Conservation (phyloP, 441 rosid species). For the Erysimum pusillum region DNA sequence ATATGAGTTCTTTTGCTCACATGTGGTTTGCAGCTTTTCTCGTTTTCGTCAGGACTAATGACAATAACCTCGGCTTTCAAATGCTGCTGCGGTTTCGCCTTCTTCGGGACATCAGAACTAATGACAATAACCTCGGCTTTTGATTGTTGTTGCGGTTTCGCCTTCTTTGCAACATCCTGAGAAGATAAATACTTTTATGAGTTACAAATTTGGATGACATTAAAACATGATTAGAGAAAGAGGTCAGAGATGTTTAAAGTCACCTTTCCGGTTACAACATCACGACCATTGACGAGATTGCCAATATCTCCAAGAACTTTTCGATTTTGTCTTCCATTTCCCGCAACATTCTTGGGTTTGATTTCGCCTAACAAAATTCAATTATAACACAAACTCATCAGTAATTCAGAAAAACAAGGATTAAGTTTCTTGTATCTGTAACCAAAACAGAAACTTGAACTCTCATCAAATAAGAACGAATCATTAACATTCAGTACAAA, state of each 20-base stretch:
- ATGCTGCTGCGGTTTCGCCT: slow-evolving; percentile 16
- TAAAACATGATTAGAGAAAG: neutral
- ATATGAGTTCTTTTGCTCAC: slow-evolving; percentile 39
- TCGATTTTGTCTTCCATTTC: slow-evolving; percentile 51
- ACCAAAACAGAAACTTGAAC: neutral
- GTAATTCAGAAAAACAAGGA: too few relatives aligned
- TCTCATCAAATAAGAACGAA: slow-evolving; percentile 1
- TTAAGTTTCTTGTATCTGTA: neutral
- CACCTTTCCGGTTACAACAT: slow-evolving; percentile 48
- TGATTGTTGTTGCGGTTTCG: slow-evolving; percentile 14
- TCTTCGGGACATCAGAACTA: slow-evolving; percentile 40
- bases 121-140: slow-evolving; percentile 17
- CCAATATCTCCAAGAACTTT: slow-evolving; percentile 68
- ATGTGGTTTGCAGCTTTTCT: slow-evolving; percentile 40
- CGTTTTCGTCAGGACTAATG: slow-evolving; percentile 51
- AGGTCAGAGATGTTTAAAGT: neutral
- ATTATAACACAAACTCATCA: neutral
- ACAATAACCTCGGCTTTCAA: neutral
- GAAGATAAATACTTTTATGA: neutral
- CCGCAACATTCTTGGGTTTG: slow-evolving; percentile 55
- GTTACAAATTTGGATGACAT: neutral
- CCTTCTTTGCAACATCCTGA: slow-evolving; percentile 19
- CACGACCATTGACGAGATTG: slow-evolving; percentile 53
- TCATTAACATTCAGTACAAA: too few relatives aligned
- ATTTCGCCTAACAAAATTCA: slow-evolving; percentile 50